Conservation (phyloP, 768 basidiomycete genomes). For the Leccinum pellstonianum region DNA sequence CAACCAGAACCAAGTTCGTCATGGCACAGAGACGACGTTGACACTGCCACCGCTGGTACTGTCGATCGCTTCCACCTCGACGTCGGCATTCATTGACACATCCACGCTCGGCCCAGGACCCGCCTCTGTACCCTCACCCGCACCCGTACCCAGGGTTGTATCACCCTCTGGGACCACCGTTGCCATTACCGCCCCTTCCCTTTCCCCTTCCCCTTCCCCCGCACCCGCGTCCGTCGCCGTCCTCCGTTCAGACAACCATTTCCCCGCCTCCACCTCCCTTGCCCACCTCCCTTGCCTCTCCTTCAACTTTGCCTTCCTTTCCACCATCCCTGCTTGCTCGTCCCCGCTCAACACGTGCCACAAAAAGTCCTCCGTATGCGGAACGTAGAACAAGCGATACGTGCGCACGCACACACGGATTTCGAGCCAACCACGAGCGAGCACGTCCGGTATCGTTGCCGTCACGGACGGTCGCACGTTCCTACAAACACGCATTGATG, state of each 20-base stretch:
- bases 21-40: conserved; percentile 3
- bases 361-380: conserved; percentile 28
- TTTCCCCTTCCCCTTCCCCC: neutral
- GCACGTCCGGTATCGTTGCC: conserved; percentile 41
- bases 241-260: conserved; percentile 12
- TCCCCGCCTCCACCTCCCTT: conserved; percentile 12
- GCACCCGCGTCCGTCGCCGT: neutral
- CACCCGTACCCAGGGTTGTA: neutral
- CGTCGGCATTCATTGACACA: neutral
- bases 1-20: conserved; percentile 2
- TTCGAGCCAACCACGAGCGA: conserved; percentile 63
- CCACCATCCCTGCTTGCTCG: conserved; percentile 1
- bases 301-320: conserved; percentile 3
- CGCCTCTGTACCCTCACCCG: neutral
- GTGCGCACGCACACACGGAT: conserved; percentile 67
- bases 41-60: neutral
- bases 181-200: neutral
- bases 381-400: conserved; percentile 29
- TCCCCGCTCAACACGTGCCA: conserved; percentile 10
- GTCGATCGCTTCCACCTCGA: neutral
- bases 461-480: conserved; percentile 16
- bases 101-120: neutral
- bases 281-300: conserved; percentile 18
- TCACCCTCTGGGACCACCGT: neutral
- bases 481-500: conserved; percentile 10